Evolutionary conservation across 305 asterid species (phyloP).

Genomic region (Withania somnifera): DNA sequence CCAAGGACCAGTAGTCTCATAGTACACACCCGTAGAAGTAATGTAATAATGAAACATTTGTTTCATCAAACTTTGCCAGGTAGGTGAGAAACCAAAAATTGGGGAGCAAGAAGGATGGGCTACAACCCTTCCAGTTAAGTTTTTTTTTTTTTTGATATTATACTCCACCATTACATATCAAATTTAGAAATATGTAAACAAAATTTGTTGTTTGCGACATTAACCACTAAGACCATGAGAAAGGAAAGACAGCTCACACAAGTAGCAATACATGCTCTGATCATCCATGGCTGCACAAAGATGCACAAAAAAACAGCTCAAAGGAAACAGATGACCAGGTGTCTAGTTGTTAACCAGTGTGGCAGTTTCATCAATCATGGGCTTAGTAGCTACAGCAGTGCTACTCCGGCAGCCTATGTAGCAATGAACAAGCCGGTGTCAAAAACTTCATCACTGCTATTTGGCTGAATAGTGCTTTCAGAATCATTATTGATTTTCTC

Average conservation of each 20-base stretch:
- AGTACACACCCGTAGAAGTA: not conserved
- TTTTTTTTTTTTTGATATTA: not conserved
- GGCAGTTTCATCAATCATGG: constrained; percentile 12
- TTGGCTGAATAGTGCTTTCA: not conserved
- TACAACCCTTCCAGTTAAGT: not conserved
- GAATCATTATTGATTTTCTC: constrained; percentile 16
- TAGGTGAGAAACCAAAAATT: not conserved
- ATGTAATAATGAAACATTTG: not conserved
- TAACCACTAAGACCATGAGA: constrained; percentile 13
- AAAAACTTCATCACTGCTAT: constrained; percentile 1
- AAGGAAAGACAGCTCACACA: constrained; percentile 6
- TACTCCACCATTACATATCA: constrained; percentile 2
- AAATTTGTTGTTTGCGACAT: not conserved
- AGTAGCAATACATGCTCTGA: constrained; percentile 6
- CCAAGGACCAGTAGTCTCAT: too few relatives aligned
- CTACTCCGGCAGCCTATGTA: not conserved
- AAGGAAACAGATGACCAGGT: constrained; percentile 11
- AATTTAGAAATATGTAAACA: not conserved
- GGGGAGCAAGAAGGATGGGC: constrained; percentile 5
- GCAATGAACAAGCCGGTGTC: constrained; percentile 13
- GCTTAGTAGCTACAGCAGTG: constrained; percentile 1
- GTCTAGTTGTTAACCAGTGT: constrained; percentile 1
- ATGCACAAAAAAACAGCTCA: constrained; percentile 17
- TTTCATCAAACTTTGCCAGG: not conserved
- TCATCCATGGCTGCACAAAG: constrained; percentile 20